phyloP scores from a whole-genome alignment of 1,284 basidiomycete genomes.

The Caloboletus inedulis region DNA sequence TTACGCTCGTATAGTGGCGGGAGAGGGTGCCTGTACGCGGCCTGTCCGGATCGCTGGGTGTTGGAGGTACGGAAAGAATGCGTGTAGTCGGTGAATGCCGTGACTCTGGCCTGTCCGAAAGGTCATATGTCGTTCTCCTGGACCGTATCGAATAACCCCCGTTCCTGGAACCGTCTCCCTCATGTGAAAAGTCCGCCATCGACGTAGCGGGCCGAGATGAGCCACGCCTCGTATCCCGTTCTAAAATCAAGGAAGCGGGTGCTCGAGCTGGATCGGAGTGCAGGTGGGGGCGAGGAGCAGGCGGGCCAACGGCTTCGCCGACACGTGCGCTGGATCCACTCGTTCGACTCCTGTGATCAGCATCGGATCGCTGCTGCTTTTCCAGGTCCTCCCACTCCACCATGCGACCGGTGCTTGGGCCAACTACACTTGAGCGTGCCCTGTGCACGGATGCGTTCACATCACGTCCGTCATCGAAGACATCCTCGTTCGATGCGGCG shows the following conservation, averaged over 20 bases:
- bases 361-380: conserved; percentile 12
- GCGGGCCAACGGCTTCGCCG: conserved; percentile 17
- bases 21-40: conserved; percentile 11
- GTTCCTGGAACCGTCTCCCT: conserved; percentile 13
- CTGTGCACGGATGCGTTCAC: conserved; percentile 12
- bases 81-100: conserved; percentile 22
- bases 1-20: conserved; percentile 21
- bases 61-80: conserved; percentile 14
- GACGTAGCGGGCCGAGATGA: conserved; percentile 33
- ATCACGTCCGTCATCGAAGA: conserved; percentile 34
- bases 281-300: conserved; percentile 25
- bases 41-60: conserved; percentile 20
- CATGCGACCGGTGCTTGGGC: conserved; percentile 10
- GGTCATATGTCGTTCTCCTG: conserved; percentile 25
- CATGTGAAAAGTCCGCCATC: conserved; percentile 30
- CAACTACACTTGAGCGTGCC: conserved; percentile 13
- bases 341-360: conserved; percentile 19
- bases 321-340: conserved; percentile 15
- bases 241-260: conserved; percentile 14
- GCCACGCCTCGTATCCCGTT: conserved; percentile 19
- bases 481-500: conserved; percentile 35
- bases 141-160: conserved; percentile 18
- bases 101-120: conserved; percentile 24
- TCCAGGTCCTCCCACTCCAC: conserved; percentile 29
- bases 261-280: conserved; percentile 28